These are phyloP conservation scores for Agaricales sp. DNA, from an alignment of 1,284 basidiomycete species.

Conservation along the genomic window DNA sequence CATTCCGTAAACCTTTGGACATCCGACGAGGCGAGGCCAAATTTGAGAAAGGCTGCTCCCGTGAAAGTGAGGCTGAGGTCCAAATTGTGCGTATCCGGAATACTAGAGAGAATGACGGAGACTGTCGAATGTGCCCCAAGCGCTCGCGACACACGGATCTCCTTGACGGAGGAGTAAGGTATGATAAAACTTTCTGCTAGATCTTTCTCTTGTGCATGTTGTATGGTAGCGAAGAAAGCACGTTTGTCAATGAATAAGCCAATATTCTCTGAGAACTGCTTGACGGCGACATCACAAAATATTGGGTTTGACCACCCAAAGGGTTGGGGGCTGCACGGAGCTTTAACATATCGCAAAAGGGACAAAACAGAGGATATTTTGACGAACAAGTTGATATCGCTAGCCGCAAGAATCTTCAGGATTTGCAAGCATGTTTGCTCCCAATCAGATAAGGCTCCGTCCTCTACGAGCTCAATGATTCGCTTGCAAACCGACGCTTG, in stretches of 20 bases:
- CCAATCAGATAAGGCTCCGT: neutral
- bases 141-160: neutral
- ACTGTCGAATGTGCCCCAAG: neutral
- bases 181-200: neutral
- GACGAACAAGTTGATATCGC: constrained; percentile 1
- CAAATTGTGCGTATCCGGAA: neutral
- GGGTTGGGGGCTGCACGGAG: neutral
- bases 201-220: neutral
- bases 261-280: neutral
- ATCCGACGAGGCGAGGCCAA: neutral
- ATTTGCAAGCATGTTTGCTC: neutral
- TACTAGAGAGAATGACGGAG: neutral
- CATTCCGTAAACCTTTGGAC: neutral
- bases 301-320: neutral
- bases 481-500: neutral
- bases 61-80: neutral
- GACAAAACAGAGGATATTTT: neutral
- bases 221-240: neutral
- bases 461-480: neutral
- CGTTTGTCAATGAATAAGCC: neutral
- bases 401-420: neutral
- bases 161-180: neutral
- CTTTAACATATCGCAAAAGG: neutral
- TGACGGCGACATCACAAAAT: neutral
- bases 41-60: neutral